Evolutionary conservation across 1,284 basidiomycete genomes (phyloP), one percentile per base, ranked within the genome.

Genomic region (Cerrena zonata): DNA sequence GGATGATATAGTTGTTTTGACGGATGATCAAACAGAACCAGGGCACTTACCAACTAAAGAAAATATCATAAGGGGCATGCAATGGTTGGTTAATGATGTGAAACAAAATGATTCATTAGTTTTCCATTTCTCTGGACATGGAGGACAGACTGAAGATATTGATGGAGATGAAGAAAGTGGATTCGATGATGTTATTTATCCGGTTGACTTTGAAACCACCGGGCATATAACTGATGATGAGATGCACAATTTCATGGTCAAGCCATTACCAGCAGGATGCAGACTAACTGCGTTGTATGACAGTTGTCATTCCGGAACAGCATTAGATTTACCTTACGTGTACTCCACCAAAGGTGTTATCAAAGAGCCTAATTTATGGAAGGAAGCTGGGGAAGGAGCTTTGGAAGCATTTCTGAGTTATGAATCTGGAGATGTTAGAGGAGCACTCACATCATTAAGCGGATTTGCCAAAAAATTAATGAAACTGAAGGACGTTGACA

Each of bases 81-180:
- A 73, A 41, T 94, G 92, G 92, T 78, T 95, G 15, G 89, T 94
- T 2, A 68, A 72, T 22, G 82, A 76, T 53, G 91, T 92, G 1
- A 70, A 74, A 25, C 72, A 78, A 3, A 78, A 94, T 57, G 93
- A 94, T 65, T 85, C 91, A 1, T 69, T 95, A 11, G 91, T 94
- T 67, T 87, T 94, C 67, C 91, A 94, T 60, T 94, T 85, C 65
- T 88, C 89, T 1, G 91, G 91, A 2, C 91, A 94, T 60, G 92
- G 91, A 11, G 89, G 88, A 10, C 90, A 91, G 65, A 79, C 82
- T 4, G 73, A 74, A 47, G 89, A 92, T 64, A 53, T 64, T 5
- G 74, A 87, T 58, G 88, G 88, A 1, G 89, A 85, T 56, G 78
- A 87, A 61, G 53, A 70, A 0, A 79, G 82, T 55, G 84, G 84